Evolutionary conservation across 345 rosid species (phyloP).

Genomic region (Xanthoceras sorbifolium): DNA sequence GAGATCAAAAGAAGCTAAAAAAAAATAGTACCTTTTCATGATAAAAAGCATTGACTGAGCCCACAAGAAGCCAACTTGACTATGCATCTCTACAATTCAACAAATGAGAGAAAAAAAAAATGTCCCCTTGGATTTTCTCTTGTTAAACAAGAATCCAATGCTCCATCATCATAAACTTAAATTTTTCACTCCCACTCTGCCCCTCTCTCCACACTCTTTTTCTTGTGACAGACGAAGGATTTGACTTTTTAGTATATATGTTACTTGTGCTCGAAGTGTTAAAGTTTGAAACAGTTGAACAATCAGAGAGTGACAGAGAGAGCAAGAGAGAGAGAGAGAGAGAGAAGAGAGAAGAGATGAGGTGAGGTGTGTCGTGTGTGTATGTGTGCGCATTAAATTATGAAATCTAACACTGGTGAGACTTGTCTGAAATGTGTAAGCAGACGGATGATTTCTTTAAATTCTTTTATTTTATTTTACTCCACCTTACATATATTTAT

Average conservation of each 20-base stretch:
- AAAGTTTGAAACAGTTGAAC: slow-evolving; percentile 5
- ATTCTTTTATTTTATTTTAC: not conserved
- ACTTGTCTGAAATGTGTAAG: not conserved
- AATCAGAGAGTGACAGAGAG: not conserved
- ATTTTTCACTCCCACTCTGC: not conserved
- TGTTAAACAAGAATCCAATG: slow-evolving; percentile 45
- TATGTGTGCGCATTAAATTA: slow-evolving; percentile 15
- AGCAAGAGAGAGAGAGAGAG: not conserved
- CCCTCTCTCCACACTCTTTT: not conserved
- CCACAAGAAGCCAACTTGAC: slow-evolving; percentile 53
- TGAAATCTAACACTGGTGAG: slow-evolving; percentile 9
- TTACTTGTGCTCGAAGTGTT: not conserved
- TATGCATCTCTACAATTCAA: slow-evolving; percentile 33
- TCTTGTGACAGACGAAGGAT: too few species aligned
- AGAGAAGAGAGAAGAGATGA: too few species aligned
- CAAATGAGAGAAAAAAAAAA: not conserved
- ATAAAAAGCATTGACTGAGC: slow-evolving; percentile 48
- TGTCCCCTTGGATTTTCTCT: slow-evolving; percentile 16
- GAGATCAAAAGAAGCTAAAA: slow-evolving; percentile 31
- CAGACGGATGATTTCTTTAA: not conserved
- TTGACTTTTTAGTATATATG: not conserved
- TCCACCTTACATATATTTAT: too few species aligned
- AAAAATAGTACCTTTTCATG: slow-evolving; percentile 49
- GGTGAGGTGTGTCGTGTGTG: not conserved
- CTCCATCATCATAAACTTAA: slow-evolving; percentile 12